Evolutionary conservation across 805 yeast species (phyloP).

Genomic region (Sungouiozyma ichnusensis): DNA sequence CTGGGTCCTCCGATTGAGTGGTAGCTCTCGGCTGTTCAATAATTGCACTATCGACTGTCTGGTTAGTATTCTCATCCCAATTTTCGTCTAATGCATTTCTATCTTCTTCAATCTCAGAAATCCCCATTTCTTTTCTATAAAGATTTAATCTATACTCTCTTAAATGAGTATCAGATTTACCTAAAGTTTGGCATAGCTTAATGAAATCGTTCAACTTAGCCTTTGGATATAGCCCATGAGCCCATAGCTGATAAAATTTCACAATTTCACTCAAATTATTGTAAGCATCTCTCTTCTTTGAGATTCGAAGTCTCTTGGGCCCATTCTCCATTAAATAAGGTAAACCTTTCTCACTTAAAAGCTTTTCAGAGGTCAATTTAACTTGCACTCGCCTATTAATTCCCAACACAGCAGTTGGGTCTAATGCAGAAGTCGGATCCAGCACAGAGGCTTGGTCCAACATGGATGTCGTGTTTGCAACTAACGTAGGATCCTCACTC

Average conservation of each 20-base stretch:
- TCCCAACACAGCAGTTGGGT: conserved; percentile 20
- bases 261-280: conserved; percentile 31
- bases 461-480: too few species aligned
- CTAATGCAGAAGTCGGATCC: conserved; percentile 13
- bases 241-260: conserved; percentile 61
- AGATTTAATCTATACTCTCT: conserved; percentile 33
- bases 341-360: conserved; percentile 47
- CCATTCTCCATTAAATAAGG: conserved; percentile 37
- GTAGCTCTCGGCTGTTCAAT: too few species aligned
- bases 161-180: conserved; percentile 33
- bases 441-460: too few species aligned
- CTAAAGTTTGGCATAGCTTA: conserved; percentile 40
- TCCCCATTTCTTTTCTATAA: conserved; percentile 31
- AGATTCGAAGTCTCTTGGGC: conserved; percentile 26
- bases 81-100: background rate
- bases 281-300: conserved; percentile 16
- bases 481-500: conserved; percentile 8
- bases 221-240: conserved; percentile 66
- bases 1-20: too few species aligned
- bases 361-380: conserved; percentile 41
- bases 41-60: too few species aligned
- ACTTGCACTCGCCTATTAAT: conserved; percentile 27
- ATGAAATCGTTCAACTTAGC: conserved; percentile 67
- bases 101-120: conserved; percentile 3
- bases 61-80: background rate